A percentile compares a stretch with the other conserved stretches of the same genome.
Conservation (phyloP, 306 rosid genomes). For the Medicago lupulina region DNA sequence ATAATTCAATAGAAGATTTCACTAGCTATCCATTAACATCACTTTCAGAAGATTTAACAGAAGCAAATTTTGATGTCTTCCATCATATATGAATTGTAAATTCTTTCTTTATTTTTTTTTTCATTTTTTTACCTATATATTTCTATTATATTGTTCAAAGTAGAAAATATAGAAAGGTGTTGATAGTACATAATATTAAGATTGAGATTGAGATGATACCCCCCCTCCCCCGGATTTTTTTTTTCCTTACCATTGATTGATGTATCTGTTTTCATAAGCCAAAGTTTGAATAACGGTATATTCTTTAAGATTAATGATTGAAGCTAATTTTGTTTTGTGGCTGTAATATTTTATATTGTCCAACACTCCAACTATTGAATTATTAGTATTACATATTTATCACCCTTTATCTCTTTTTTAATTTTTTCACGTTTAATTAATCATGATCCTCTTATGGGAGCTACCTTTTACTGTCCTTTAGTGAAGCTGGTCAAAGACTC, state of each 20-base stretch:
- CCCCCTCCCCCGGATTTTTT: slow-evolving; percentile 22
- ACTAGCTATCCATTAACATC: slow-evolving; percentile 81
- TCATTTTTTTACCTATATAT: slow-evolving; percentile 3
- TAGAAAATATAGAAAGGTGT: slow-evolving; percentile 60
- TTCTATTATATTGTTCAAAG: slow-evolving; percentile 33
- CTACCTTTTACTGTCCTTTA: too few species aligned
- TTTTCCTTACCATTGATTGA: slow-evolving; percentile 40
- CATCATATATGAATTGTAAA: slow-evolving; percentile 72
- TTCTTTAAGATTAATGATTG: slow-evolving; percentile 55
- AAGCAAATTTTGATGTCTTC: slow-evolving; percentile 78
- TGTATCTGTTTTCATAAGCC: slow-evolving; percentile 59
- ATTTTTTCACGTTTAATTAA: too few species aligned
- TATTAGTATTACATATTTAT: slow-evolving; percentile 35
- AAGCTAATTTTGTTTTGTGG: slow-evolving; percentile 51
- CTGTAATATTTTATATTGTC: slow-evolving; percentile 48
- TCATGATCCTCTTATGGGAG: too few species aligned
- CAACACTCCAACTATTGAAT: slow-evolving; percentile 36
- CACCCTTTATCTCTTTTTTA: not conserved
- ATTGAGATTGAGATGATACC: slow-evolving; percentile 52
- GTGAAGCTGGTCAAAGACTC: slow-evolving; percentile 46
- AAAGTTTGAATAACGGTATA: slow-evolving; percentile 58
- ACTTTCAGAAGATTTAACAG: slow-evolving; percentile 77
- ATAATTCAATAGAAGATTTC: slow-evolving; percentile 72
- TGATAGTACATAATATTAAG: slow-evolving; percentile 68
- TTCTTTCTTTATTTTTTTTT: slow-evolving; percentile 27